These are phyloP conservation scores for Sphagnum magellanicum DNA, from an alignment of 228 moss, liverwort and hornwort genomes.

Conservation along the genomic window DNA sequence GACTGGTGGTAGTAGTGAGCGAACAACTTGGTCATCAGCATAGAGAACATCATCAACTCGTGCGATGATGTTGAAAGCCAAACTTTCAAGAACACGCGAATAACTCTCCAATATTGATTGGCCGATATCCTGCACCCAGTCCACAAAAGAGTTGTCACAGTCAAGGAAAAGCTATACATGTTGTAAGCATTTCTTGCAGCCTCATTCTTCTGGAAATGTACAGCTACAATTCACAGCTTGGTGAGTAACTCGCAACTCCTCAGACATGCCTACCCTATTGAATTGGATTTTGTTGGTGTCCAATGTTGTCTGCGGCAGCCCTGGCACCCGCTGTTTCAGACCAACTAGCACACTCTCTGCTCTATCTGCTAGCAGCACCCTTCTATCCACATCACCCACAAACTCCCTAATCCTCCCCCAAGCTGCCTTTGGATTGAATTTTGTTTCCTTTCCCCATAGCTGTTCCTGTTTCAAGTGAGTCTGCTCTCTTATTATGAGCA, in stretches of 20 bases:
- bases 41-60: slow-evolving; percentile 91
- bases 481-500: slow-evolving; percentile 76
- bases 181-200: too few species aligned
- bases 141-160: background rate
- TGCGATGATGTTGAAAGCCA: slow-evolving; percentile 89
- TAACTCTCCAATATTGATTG: slow-evolving; percentile 99
- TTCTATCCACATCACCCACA: slow-evolving; percentile 66
- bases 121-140: slow-evolving; percentile 68
- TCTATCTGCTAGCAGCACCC: slow-evolving; percentile 59
- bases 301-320: slow-evolving; percentile 80
- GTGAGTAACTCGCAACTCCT: background rate
- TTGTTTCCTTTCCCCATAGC: slow-evolving; percentile 41
- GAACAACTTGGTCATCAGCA: slow-evolving; percentile 64
- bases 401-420: slow-evolving; percentile 85
- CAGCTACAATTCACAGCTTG: background rate
- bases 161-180: too few species aligned
- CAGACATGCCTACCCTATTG: slow-evolving; percentile 54
- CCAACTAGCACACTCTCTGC: slow-evolving; percentile 71
- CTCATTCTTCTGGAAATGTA: background rate
- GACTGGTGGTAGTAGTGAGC: slow-evolving; percentile 40
- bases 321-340: slow-evolving; percentile 77
- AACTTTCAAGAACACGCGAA: slow-evolving; percentile 88
- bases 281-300: slow-evolving; percentile 90
- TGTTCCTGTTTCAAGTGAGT: slow-evolving; percentile 45
- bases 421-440: slow-evolving; percentile 49